These are phyloP conservation scores for Pseudocercospora cruenta DNA, from an alignment of 2,329 filamentous ascomycete species.

Conservation along the genomic window DNA sequence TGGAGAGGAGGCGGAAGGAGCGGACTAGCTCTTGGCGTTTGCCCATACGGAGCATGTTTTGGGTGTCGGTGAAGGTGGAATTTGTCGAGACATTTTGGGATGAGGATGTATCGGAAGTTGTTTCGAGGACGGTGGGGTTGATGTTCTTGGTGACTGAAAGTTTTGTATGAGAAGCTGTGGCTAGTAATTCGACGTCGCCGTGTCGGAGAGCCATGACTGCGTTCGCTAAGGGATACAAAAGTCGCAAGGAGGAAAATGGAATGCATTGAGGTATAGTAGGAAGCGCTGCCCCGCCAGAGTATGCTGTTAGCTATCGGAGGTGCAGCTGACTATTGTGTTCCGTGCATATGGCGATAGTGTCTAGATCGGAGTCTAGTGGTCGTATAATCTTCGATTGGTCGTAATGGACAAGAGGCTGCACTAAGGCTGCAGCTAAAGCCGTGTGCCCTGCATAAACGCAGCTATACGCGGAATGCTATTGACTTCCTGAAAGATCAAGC, in stretches of 20 bases:
- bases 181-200: neutral
- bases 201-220: neutral
- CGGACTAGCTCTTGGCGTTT: slow-evolving; percentile 29
- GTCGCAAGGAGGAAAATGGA: no score
- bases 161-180: neutral
- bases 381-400: neutral
- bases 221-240: no score
- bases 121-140: neutral
- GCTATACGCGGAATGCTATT: no score
- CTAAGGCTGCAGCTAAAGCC: neutral
- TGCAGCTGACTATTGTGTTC: neutral
- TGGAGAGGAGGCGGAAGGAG: slow-evolving; percentile 26
- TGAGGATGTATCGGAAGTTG: neutral
- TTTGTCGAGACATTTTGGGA: slow-evolving; percentile 5
- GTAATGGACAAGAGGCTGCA: neutral
- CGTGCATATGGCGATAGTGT: neutral
- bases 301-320: neutral
- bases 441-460: no score
- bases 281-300: no score
- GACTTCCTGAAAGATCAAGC: no score
- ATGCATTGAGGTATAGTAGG: no score
- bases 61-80: slow-evolving; percentile 14
- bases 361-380: neutral
- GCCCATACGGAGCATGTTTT: slow-evolving; percentile 25
- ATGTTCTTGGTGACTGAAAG: neutral